Base-by-base conservation (phyloP, 495 filamentous ascomycete species). In the Choiromyces venosus region DNA sequence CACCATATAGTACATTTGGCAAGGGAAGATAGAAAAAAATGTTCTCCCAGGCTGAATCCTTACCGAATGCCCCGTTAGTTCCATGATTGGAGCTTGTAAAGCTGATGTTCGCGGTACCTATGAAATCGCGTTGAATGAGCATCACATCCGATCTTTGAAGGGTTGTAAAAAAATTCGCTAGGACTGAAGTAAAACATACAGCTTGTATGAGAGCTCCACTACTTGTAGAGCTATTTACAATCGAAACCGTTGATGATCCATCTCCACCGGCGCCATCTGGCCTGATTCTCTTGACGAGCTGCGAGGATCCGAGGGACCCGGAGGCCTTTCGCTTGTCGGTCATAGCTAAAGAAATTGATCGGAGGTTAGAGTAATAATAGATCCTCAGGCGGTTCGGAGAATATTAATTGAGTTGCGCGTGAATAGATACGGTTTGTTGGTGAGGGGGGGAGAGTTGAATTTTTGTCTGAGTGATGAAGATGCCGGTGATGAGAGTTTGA, bases 31-130 rank as follows among this genome's bases (percentile, higher is more conserved):
- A 36, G n/a, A 42, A 35, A n/a, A n/a, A 38, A 73, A 42, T 61
- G 33, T 61, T 33, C 52, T 61, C 25, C 10, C 16, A 74, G 67
- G 40, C 64, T 52, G 44, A 65, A 44, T 65, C 72, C 77, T 65
- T 75, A 81, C 88, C 69, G 85, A 82, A 82, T 88, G 87, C 83
- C 94, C 94, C 67, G 89, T 89, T 42, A 99, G 86, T 82, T 99
- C 94, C 93, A 99, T 97, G 67, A 97, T 89, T 4, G 94, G 94
- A 66, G 95, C 91, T 81, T 96, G 91, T 9, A 98, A 87, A 56
- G 89, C 90, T 82, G 92, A 96, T 61, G 94, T 94, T 76, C 94
- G 87, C 46, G 91, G 89, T 75, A 88, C 86, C 94, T 97, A 85
- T 67, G 73, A 33, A 61, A 61, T 29, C 25, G 52, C 25, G 52